phyloP scores from a whole-genome alignment of 805 yeast genomes.

The Clavispora santaluciae region DNA sequence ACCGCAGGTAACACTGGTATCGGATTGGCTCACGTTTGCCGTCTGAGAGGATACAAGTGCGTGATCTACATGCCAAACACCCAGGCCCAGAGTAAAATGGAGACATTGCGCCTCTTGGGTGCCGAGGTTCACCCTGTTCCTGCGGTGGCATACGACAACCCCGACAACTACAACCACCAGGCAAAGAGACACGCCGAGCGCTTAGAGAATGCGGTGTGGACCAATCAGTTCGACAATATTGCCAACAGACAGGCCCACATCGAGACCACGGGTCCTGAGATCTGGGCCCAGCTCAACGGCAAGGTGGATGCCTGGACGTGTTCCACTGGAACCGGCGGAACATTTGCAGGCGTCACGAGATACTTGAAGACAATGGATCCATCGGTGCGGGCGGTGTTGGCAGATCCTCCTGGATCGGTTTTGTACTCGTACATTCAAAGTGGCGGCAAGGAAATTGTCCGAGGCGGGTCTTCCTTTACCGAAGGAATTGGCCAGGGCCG shows the following conservation, averaged over 20 bases:
- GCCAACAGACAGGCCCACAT: constrained; percentile 87
- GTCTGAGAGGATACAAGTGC: constrained; percentile 79
- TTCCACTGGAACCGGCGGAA: constrained; percentile 91
- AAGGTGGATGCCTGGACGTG: constrained; percentile 82
- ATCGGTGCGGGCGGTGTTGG: constrained; percentile 58
- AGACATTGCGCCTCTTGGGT: constrained; percentile 68
- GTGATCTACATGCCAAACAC: constrained; percentile 90
- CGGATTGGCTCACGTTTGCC: constrained; percentile 76
- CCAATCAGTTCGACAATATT: constrained; percentile 85
- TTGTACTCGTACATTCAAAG: constrained; percentile 72
- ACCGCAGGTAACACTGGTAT: constrained; percentile 97
- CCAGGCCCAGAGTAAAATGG: constrained; percentile 75
- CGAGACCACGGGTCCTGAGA: constrained; percentile 89
- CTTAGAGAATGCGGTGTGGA: constrained; percentile 81
- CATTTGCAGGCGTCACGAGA: constrained; percentile 80
- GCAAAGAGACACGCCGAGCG: constrained; percentile 80
- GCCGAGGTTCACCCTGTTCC: constrained; percentile 89
- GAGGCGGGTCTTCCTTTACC: constrained; percentile 82
- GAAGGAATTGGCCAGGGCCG: constrained; percentile 97
- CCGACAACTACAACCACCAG: constrained; percentile 81
- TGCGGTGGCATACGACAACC: constrained; percentile 76
- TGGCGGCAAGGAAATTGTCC: constrained; percentile 61
- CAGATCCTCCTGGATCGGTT: constrained; percentile 94
- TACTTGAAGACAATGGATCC: constrained; percentile 68
- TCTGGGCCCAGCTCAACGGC: constrained; percentile 79